These are phyloP conservation scores for Thielaviopsis euricoi DNA, from an alignment of 2,329 filamentous ascomycete genomes.

Conservation along the genomic window DNA sequence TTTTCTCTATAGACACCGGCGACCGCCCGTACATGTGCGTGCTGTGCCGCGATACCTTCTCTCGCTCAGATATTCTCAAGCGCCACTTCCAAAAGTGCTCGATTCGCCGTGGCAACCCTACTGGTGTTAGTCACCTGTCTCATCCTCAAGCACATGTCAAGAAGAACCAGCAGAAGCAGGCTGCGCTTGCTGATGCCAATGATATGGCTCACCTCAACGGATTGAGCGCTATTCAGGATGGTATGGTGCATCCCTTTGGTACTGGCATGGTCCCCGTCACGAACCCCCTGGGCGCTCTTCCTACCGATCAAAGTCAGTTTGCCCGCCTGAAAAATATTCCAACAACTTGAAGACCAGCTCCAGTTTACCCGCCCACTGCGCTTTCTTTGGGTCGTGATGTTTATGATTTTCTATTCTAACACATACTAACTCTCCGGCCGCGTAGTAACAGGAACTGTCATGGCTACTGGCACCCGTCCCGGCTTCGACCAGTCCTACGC, in stretches of 20 bases:
- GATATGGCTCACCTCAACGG: constrained; percentile 43
- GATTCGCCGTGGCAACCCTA: constrained; percentile 86
- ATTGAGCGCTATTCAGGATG: constrained; percentile 39
- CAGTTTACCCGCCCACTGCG: too few relatives aligned
- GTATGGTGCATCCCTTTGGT: constrained; percentile 39
- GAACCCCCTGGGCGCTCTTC: constrained; percentile 43
- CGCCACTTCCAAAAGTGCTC: constrained; percentile 99
- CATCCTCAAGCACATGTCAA: constrained; percentile 82
- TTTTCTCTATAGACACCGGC: constrained; percentile 56
- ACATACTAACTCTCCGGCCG: constrained; percentile 3
- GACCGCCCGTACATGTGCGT: constrained; percentile 98
- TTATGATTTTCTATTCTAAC: neutral
- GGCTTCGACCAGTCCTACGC: constrained; percentile 39
- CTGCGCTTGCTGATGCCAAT: constrained; percentile 34
- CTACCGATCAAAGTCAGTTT: constrained; percentile 44
- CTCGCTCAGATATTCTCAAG: constrained; percentile 93
- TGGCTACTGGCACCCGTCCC: constrained; percentile 27
- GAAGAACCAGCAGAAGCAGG: constrained; percentile 48
- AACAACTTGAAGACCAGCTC: neutral
- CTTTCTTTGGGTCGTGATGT: neutral
- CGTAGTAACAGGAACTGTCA: constrained; percentile 27
- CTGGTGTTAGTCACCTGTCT: constrained; percentile 83
- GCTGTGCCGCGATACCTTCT: constrained; percentile 94
- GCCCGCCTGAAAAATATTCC: constrained; percentile 35
- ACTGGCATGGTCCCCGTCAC: constrained; percentile 34